These are phyloP conservation scores for Vanrija sp. DNA, from an alignment of 1,284 basidiomycete genomes.

Conservation along the genomic window DNA sequence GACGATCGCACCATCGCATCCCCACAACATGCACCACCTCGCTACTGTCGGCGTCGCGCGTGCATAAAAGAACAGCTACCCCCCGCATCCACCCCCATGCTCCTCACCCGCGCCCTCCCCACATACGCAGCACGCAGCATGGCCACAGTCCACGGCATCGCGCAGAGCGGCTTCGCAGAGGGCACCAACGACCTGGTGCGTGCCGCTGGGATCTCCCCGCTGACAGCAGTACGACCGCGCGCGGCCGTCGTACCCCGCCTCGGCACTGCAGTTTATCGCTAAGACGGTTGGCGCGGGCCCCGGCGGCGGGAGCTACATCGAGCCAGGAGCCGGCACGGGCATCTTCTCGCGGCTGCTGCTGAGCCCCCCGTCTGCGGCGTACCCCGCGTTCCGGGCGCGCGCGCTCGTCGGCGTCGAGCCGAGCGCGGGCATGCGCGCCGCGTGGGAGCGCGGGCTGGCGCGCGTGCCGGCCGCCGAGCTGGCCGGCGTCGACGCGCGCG, in stretches of 20 bases:
- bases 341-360: conserved; percentile 50
- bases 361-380: conserved; percentile 29
- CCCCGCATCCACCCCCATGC: too few species aligned
- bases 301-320: conserved; percentile 18
- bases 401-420: conserved; percentile 48
- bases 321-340: conserved; percentile 48
- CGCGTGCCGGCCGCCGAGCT: conserved; percentile 4
- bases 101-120: too few species aligned
- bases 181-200: conserved; percentile 48
- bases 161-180: conserved; percentile 37
- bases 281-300: neutral
- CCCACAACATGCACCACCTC: too few species aligned
- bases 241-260: conserved; percentile 48
- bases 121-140: too few species aligned
- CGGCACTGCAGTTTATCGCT: conserved; percentile 38
- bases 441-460: conserved; percentile 29
- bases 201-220: neutral
- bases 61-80: too few species aligned
- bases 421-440: conserved; percentile 47
- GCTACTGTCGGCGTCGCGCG: too few species aligned
- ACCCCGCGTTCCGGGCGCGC: conserved; percentile 36
- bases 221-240: conserved; percentile 45
- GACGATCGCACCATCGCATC: too few species aligned
- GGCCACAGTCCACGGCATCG: conserved; percentile 39
- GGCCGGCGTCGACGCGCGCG: conserved; percentile 4